Base-by-base conservation (phyloP, 176 grass and related monocot genomes). In the Eragrostis curvula region DNA sequence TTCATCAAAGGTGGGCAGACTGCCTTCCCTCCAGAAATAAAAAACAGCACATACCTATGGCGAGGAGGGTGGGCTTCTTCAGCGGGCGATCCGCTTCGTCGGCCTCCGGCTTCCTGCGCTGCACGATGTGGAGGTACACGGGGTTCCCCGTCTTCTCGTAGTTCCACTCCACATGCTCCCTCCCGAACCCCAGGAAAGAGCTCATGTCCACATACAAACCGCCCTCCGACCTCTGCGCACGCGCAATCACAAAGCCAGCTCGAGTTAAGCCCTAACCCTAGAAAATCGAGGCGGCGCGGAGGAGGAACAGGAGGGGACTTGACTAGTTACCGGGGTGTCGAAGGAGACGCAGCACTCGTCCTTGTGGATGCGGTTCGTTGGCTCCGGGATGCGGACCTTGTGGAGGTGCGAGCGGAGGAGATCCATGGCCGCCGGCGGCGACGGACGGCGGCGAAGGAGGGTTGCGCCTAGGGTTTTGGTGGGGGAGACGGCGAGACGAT, bases 291-390 rank as follows among this genome's bases (percentile, higher is more conserved):
- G 16, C 46, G 70, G 18, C 39, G 29, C 23, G 7, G 55, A 51
- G 46, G n/a, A 46, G 55, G 16, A 57, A 10, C 1, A 29, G 29
- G 14, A 40, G 15, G 24, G 77, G 0, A 10, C 12, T 9, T 43
- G 36, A 21, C 40, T 7, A 49, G 60, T 87, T 91, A 96, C 93
- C 65, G 97, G 89, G 20, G 93, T 92, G 80, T 92, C 93, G 85
- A 94, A 99, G 63, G 96, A 99, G 91, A 96, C 49, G 85, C 96
- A 99, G 77, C 96, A 99, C 86, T 99, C 96, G 27, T 90, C 87
- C 93, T 96, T 99, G 85, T 99, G 92, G 87, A 99, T 92, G 64
- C 93, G 91, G 86, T 92, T 90, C 29, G 91, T 90, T 50, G 93
- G 91, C 77, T 96, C 96, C 27, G 96, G 96, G 85, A 99, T 99